A percentile compares a stretch with the other conserved stretches of the same genome.
These are phyloP conservation scores for Fusarium pilosicola DNA, from an alignment of 2,329 filamentous ascomycete genomes.

Conservation along the genomic window DNA sequence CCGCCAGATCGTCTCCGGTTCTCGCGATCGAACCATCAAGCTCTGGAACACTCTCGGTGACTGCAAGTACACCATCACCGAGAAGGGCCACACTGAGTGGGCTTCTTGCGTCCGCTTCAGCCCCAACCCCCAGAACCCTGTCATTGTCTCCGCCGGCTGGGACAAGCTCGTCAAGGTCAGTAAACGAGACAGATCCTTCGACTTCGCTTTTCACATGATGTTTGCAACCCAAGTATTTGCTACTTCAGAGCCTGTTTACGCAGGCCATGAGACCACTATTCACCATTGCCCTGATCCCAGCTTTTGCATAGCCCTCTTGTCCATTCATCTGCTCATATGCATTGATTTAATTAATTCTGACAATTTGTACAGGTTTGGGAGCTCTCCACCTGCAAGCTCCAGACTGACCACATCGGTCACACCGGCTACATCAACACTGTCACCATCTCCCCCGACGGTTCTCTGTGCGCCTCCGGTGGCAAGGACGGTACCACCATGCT, in stretches of 20 bases:
- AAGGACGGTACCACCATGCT: conserved; percentile 99
- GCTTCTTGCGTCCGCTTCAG: conserved; percentile 99
- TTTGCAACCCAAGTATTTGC: conserved; percentile 98
- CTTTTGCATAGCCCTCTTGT: conserved; percentile 15
- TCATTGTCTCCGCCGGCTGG: conserved; percentile 98
- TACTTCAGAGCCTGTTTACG: conserved; percentile 95
- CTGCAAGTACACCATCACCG: conserved; percentile 99
- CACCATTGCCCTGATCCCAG: conserved; percentile 84
- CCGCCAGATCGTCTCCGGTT: conserved; percentile 99
- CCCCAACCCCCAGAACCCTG: conserved; percentile 99
- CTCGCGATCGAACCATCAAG: conserved; percentile 99
- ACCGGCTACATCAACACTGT: conserved; percentile 99
- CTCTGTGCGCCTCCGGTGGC: conserved; percentile 97
- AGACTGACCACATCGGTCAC: conserved; percentile 99
- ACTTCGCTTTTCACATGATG: conserved; percentile 75
- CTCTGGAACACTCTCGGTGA: conserved; percentile 99
- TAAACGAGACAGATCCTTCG: conserved; percentile 40
- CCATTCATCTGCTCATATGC: neutral
- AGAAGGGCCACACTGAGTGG: conserved; percentile 99
- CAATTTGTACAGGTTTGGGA: conserved; percentile 84
- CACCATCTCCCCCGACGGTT: conserved; percentile 99
- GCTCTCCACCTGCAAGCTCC: conserved; percentile 98
- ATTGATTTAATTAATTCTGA: conserved; percentile 19
- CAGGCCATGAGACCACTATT: conserved; percentile 94
- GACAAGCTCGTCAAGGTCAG: conserved; percentile 99